A percentile compares a stretch with the other conserved stretches of the same genome.
phyloP scores from a whole-genome alignment of 169 alveolate species.

The Neospora caninum region DNA sequence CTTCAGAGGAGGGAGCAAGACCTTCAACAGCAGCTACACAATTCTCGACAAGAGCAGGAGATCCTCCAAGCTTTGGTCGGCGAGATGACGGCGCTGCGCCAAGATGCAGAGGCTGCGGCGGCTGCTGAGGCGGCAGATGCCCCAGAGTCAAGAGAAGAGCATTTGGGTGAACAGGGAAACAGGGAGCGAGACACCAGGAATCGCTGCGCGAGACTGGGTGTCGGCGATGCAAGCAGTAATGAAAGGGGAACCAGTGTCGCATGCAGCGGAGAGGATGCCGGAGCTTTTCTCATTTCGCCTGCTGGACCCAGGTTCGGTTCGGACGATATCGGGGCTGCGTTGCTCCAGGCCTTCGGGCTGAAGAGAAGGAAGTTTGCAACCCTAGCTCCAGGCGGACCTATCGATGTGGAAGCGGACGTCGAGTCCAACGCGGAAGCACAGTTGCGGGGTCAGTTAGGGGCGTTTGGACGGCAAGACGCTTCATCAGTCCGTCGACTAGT shows the following conservation, averaged over 20 bases:
- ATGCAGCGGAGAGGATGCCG: too few relatives aligned
- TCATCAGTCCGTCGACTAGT: too few relatives aligned
- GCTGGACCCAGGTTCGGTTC: too few relatives aligned
- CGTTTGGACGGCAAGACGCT: too few relatives aligned
- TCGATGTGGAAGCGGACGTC: too few relatives aligned
- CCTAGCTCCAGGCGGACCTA: too few relatives aligned
- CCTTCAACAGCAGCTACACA: background rate
- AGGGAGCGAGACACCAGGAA: background rate
- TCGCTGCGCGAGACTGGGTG: background rate
- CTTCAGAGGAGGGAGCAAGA: background rate
- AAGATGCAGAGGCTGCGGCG: background rate
- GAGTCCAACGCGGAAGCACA: too few relatives aligned
- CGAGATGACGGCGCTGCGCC: background rate
- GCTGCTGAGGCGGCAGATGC: background rate
- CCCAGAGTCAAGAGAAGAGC: background rate
- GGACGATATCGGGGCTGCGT: too few relatives aligned
- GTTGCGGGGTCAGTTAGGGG: too few relatives aligned
- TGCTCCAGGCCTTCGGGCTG: too few relatives aligned
- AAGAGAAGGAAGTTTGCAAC: too few relatives aligned
- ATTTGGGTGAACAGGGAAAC: background rate
- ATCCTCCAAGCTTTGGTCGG: background rate
- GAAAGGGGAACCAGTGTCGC: background rate
- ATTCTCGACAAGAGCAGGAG: background rate
- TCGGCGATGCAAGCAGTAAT: background rate
- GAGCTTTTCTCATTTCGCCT: too few relatives aligned